Base-by-base conservation (phyloP, 805 yeast genomes). In the Lipomyces starkeyi region DNA sequence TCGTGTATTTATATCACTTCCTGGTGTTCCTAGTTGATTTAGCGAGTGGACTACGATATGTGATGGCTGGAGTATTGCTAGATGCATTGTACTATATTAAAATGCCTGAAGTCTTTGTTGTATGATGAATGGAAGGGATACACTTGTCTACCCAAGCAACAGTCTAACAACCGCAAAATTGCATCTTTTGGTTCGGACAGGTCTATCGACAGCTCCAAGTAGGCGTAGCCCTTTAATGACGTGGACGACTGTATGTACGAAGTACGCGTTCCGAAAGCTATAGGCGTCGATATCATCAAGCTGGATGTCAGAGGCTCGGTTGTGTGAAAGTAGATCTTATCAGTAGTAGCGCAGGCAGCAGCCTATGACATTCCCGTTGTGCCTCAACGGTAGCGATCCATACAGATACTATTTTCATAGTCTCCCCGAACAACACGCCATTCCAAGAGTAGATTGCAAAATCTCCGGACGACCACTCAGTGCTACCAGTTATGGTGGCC, bases 251-350 rank as follows among this genome's bases (percentile, higher is more conserved):
- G 86, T 86, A 70, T 83, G 83, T 76, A 81, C 86, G 65, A 80
- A 80, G 71, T 83, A 83, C 71, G 86, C 86, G 4, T 83, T 83
- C 78, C 78, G 86, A 73, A 82, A 83, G 75, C 78, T n/a, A n/a
- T n/a, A n/a, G n/a, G 83, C 73, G 67, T 83, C 61, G 85, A 82
- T 71, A 83, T 83, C 67, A 74, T 83, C 66, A 86, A 83, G 73
- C 86, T 86, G 27, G 86, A 83, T 73, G 82, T 83, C 62, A 83
- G 86, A 83, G 86, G 86, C 84, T 83, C 68, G 86, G 86, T 62
- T 85, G 86, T 58, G 73, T 83, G 79, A 83, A 27, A 27, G 3
- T 86, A 22, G 86, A 83, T 76, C 75, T 83, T 43, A 75, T 83
- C 63, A 80, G 77, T 83, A 61, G 80, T 84, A 55, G 81, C 81